These are phyloP conservation scores for Colletotrichum eleusines DNA, from an alignment of 2,329 filamentous ascomycete genomes.

Conservation along the genomic window DNA sequence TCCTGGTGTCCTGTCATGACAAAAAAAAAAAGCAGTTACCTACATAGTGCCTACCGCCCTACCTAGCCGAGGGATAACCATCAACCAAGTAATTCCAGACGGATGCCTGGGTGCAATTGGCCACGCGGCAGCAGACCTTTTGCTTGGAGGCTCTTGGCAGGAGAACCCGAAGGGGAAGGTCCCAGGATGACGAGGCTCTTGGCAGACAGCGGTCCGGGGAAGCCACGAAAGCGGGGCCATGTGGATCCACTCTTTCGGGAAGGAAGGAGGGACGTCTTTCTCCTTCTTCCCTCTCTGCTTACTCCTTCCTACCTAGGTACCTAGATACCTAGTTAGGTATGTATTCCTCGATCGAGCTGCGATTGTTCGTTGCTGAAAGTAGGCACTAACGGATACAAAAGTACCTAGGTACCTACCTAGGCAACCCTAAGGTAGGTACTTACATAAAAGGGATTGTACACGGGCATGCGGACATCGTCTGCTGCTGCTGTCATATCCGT, in stretches of 20 bases:
- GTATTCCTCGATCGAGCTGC: too few relatives aligned
- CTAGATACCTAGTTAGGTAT: too few relatives aligned
- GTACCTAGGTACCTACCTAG: too few relatives aligned
- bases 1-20: background rate
- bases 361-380: too few relatives aligned
- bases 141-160: constrained; percentile 39
- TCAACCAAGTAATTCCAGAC: constrained; percentile 3
- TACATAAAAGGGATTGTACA: too few relatives aligned
- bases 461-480: too few relatives aligned
- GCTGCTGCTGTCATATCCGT: background rate
- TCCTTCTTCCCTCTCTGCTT: background rate
- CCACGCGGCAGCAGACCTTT: background rate
- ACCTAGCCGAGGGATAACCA: constrained; percentile 26
- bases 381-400: too few relatives aligned
- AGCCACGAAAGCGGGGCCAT: constrained; percentile 9
- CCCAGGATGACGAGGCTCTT: constrained; percentile 30
- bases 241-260: background rate
- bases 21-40: background rate
- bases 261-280: background rate
- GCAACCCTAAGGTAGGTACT: too few relatives aligned
- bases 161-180: constrained; percentile 37
- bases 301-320: too few relatives aligned
- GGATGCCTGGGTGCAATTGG: constrained; percentile 5
- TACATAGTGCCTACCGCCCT: too few relatives aligned
- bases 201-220: constrained; percentile 41